Conservation (phyloP, 2,329 filamentous ascomycete genomes). For the Botrytis deweyae region DNA sequence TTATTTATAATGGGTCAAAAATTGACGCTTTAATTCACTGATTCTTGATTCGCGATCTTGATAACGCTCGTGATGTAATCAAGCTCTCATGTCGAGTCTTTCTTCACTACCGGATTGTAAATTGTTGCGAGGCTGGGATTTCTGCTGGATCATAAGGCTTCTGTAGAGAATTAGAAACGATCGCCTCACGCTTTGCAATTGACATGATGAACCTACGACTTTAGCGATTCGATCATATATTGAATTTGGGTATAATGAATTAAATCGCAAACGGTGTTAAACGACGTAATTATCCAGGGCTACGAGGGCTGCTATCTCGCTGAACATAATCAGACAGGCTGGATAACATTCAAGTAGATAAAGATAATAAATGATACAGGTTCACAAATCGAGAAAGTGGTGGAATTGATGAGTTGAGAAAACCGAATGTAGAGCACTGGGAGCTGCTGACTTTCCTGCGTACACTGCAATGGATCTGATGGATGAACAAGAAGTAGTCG, state of each 20-base stretch:
- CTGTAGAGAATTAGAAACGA: slow-evolving; percentile 23
- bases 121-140: slow-evolving; percentile 24
- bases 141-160: slow-evolving; percentile 28
- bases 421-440: neutral
- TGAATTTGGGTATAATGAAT: slow-evolving; percentile 1
- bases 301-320: slow-evolving; percentile 9
- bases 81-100: slow-evolving; percentile 34
- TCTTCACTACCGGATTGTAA: slow-evolving; percentile 22
- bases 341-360: slow-evolving; percentile 14
- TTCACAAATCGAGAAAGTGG: neutral
- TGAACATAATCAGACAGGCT: slow-evolving; percentile 22
- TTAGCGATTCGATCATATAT: slow-evolving; percentile 15
- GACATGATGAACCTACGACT: slow-evolving; percentile 15
- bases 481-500: neutral
- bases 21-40: slow-evolving; percentile 5
- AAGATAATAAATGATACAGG: slow-evolving; percentile 2
- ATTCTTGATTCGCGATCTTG: slow-evolving; percentile 22
- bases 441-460: neutral
- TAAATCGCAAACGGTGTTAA: slow-evolving; percentile 1
- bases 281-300: slow-evolving; percentile 18
- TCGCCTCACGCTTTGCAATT: slow-evolving; percentile 9
- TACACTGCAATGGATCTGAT: neutral
- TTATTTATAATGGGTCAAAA: slow-evolving; percentile 2
- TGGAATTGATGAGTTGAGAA: neutral
- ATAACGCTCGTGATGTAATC: slow-evolving; percentile 25